phyloP scores from a whole-genome alignment of 2,329 filamentous ascomycete genomes.

The Colletotrichum sidae region DNA sequence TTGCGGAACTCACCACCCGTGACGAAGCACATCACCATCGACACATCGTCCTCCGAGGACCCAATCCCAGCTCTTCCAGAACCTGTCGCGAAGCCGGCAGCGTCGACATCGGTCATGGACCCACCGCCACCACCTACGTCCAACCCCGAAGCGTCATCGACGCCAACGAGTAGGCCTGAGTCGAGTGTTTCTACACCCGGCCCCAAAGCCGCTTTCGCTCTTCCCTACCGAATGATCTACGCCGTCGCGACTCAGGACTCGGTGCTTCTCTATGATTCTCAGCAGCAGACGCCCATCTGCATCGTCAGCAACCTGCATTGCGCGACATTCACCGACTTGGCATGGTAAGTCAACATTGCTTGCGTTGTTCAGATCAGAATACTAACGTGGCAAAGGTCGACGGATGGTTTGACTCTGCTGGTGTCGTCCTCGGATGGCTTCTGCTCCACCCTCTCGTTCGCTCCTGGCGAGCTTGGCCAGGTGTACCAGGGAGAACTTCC shows the following conservation, averaged over 20 bases:
- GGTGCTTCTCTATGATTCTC: constrained; percentile 94
- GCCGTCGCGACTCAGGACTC: constrained; percentile 97
- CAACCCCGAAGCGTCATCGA: constrained; percentile 53
- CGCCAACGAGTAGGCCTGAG: constrained; percentile 51
- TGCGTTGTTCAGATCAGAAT: not conserved
- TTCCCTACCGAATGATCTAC: constrained; percentile 95
- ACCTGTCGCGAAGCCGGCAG: constrained; percentile 74
- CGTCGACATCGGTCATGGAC: constrained; percentile 78
- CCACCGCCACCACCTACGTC: constrained; percentile 77
- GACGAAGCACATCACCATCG: constrained; percentile 92
- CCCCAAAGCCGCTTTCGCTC: constrained; percentile 78
- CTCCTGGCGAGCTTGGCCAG: constrained; percentile 85
- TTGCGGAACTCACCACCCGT: constrained; percentile 74
- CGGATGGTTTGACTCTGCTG: constrained; percentile 70
- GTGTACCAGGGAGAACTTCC: constrained; percentile 77
- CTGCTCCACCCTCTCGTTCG: constrained; percentile 90
- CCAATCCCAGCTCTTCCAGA: constrained; percentile 87
- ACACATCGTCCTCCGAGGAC: constrained; percentile 90
- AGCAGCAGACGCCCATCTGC: constrained; percentile 93
- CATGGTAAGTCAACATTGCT: constrained; percentile 76
- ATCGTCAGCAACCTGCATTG: constrained; percentile 97
- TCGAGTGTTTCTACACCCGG: constrained; percentile 64
- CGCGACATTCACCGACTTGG: constrained; percentile 95
- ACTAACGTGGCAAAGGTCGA: constrained; percentile 53
- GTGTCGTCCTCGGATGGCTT: constrained; percentile 99